A percentile compares a stretch with the other conserved stretches of the same genome.
Conservation (phyloP, 2,329 filamentous ascomycete genomes). For the Fusarium sp. region DNA sequence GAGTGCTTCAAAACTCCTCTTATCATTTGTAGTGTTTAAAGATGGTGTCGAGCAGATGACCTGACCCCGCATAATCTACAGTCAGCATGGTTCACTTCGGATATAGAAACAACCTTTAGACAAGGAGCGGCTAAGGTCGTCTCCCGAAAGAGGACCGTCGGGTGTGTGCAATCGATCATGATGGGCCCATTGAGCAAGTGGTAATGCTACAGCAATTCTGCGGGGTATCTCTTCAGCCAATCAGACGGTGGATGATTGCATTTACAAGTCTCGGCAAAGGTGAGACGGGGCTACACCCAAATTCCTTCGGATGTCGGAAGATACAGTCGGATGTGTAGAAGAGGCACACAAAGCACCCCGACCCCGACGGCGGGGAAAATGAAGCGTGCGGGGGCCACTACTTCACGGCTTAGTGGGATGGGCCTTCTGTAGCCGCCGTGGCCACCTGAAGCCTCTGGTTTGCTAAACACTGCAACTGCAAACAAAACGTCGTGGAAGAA, state of each 20-base stretch:
- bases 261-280: conserved; percentile 24
- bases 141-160: conserved; percentile 17
- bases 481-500: neutral
- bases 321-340: conserved; percentile 17
- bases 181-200: conserved; percentile 7
- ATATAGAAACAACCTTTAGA: conserved; percentile 8
- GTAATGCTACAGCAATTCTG: conserved; percentile 22
- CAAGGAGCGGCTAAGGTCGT: conserved; percentile 34
- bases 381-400: neutral
- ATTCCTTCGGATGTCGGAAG: conserved; percentile 31
- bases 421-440: neutral
- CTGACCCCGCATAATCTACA: conserved; percentile 34
- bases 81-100: conserved; percentile 30
- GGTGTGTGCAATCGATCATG: conserved; percentile 13
- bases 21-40: conserved; percentile 8
- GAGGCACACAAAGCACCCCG: conserved; percentile 10
- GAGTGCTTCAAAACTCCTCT: conserved; percentile 10
- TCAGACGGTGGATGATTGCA: conserved; percentile 24
- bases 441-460: neutral
- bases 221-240: conserved; percentile 24
- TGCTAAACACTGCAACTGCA: too few species aligned
- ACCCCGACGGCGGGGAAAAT: conserved; percentile 16
- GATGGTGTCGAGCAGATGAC: conserved; percentile 21
- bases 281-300: neutral
- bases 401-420: neutral